Base-by-base conservation (phyloP, 2,329 filamentous ascomycete genomes). In the Pyrenophora graminea region DNA sequence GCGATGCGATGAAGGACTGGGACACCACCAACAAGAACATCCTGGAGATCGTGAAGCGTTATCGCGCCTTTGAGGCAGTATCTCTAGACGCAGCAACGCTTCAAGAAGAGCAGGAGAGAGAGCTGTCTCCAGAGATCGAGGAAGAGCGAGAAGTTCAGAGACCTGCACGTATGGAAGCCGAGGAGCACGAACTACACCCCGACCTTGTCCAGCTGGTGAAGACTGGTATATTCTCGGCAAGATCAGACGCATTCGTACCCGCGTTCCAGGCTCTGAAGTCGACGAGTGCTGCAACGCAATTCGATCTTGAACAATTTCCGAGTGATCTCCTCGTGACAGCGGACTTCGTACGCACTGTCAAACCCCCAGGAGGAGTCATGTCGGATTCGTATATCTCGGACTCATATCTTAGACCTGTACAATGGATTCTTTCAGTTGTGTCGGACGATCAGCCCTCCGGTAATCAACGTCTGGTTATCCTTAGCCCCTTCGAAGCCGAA, bases 101-200 rank as follows among this genome's bases (percentile, higher is more conserved):
- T 0, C 73, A 82, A 6, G 85, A 89, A 59, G 86, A 90, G 51
- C 84, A 89, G 56, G 86, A 90, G 61, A 77, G 86, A 1, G 86
- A 89, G 56, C 72, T 90, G 0, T 76, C 82, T 0, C 83, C 83
- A 0, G 86, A 90, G 57, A 77, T 82, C 1, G 83, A 89, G 53
- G 71, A 79, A 13, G 83, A 89, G 60, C 73, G 77, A 1, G 70
- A 87, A 43, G 57, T 82, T 0, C 72, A 87, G 58, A 72, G 72
- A 4, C 81, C 84, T 0, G 61, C 66, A 0, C 45, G 68, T 0
- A 73, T 73, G 0, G 37, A 60, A 1, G 75, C 84, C 0, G 59
- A 52, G 0, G 1, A 5, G 0, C 81, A 86, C 40, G 3, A 0
- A 0, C n/a, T 84, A 0, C 76, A 84, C 41, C 10, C 47, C 0